Conservation (phyloP, 805 yeast genomes). For the Dipodascus albidus region DNA sequence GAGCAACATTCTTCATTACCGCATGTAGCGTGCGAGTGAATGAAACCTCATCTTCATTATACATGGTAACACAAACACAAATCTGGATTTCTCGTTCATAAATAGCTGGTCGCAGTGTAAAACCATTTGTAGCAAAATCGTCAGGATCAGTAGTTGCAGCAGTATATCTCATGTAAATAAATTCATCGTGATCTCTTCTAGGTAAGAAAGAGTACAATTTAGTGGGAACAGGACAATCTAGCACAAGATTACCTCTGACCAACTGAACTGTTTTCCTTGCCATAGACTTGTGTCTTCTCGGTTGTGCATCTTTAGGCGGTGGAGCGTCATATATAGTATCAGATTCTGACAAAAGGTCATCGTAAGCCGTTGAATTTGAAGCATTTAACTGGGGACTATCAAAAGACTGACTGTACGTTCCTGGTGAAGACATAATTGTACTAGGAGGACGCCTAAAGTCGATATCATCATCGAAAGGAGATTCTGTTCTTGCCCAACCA, state of each 20-base stretch:
- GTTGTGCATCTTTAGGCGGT: conserved; percentile 24
- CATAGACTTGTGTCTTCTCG: conserved; percentile 56
- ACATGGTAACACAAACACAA: conserved; percentile 91
- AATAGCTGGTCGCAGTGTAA: conserved; percentile 76
- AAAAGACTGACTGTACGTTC: not conserved
- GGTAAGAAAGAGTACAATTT: conserved; percentile 78
- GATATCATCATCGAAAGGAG: not conserved
- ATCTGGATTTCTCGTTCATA: conserved; percentile 86
- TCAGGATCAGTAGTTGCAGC: conserved; percentile 95
- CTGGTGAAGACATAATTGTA: not conserved
- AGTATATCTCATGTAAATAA: conserved; percentile 91
- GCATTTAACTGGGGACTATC: not conserved
- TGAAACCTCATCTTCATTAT: conserved; percentile 84
- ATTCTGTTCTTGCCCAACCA: not conserved
- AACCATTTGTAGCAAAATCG: conserved; percentile 67
- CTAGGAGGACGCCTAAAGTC: not conserved
- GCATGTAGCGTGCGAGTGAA: conserved; percentile 92
- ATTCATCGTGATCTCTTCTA: conserved; percentile 81
- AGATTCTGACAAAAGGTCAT: conserved; percentile 12
- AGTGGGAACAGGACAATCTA: conserved; percentile 91
- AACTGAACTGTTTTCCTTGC: conserved; percentile 65
- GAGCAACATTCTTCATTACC: conserved; percentile 85
- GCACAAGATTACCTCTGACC: conserved; percentile 70
- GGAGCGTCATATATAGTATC: conserved; percentile 17
- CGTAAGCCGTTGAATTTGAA: not conserved